Base-by-base conservation (phyloP, 108 stramenopile genomes). In the Pseudonitzschia multiseries region DNA sequence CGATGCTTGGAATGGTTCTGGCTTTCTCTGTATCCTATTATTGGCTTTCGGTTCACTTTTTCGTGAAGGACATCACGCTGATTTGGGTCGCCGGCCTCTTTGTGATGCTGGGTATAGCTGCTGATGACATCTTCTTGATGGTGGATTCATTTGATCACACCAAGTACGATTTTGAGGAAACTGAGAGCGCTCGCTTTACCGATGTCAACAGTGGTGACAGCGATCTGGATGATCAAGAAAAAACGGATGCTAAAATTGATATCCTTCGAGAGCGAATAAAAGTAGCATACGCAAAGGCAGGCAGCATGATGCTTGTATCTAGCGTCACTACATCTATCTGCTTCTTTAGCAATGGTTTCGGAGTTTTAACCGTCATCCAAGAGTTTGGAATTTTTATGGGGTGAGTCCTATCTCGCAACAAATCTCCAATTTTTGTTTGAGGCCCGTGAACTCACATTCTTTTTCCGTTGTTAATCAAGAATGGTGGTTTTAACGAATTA, bases 321-420 rank as follows among this genome's bases (percentile, higher is more conserved):
- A 68, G 68, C 29, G 31, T 68, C 13, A 68, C 68, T 21, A 51
- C 68, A 17, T 46, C 68, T 28, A 50, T 68, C 27, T 68, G 68
- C 27, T 68, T 68, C 68, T 68, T 68, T 17, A 68, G 68, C 29
- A 68, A 68, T 52, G 68, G 46, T 20, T 52, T 68, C 51, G 68
- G 68, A 15, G 68, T 68, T 12, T 41, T 68, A 12, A 22, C 42
- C 13, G 50, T 52, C 8, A 31, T 68, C 8, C 68, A 68, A 52
- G 48, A 68, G 18, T 68, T 68, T 52, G 68, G 68, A 32, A 68
- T 68, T 41, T 68, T 51, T 24, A 68, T 68, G 68, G 68, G 68
- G 57, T 59, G 26, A 59, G 57, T 15, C 21, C 57, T 59, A 27
- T 59, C 8, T 22, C 4, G 4, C 6, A 5, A 5, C 2, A 59